phyloP scores from a whole-genome alignment of 139 green algal species.

The Zygnema circumcarinatum region DNA sequence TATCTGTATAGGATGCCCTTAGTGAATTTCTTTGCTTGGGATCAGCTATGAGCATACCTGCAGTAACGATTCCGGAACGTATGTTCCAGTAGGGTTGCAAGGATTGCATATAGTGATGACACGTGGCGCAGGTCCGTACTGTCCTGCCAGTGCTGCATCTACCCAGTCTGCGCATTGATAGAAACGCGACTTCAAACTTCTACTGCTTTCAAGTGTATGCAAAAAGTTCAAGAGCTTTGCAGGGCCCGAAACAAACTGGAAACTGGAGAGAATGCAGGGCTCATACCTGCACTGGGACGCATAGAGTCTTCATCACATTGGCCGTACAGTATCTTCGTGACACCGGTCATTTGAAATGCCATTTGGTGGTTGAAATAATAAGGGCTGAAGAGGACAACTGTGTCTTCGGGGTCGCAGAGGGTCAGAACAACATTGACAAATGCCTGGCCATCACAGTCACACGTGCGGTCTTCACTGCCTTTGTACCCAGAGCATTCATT shows the following conservation, averaged over 20 bases:
- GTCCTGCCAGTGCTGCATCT: constrained; percentile 29
- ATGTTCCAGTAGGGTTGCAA: constrained; percentile 30
- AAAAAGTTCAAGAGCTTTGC: too few species aligned
- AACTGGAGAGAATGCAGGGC: neutral
- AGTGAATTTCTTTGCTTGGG: too few species aligned
- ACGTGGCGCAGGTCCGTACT: constrained; percentile 15
- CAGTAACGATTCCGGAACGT: constrained; percentile 12
- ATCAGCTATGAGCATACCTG: constrained; percentile 2
- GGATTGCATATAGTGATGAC: constrained; percentile 45
- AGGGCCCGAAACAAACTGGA: too few species aligned
- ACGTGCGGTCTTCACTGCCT: constrained; percentile 7
- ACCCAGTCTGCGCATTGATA: constrained; percentile 47
- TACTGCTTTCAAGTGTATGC: neutral
- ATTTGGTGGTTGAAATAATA: constrained; percentile 98
- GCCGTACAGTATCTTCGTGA: constrained; percentile 62
- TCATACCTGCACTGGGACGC: constrained; percentile 27
- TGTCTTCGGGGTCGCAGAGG: constrained; percentile 74
- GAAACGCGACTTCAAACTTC: neutral
- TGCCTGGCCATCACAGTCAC: constrained; percentile 41
- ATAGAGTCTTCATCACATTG: constrained; percentile 54
- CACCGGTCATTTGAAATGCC: constrained; percentile 71
- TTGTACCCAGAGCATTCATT: neutral
- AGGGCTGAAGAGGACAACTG: constrained; percentile 85
- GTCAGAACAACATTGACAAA: constrained; percentile 87
- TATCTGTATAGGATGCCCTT: too few species aligned